Percentiles rank a stretch among this genome's conserved stretches.
These are phyloP conservation scores for Pinus albicaulis DNA, from an alignment of 75 land plant species.

Conservation along the genomic window DNA sequence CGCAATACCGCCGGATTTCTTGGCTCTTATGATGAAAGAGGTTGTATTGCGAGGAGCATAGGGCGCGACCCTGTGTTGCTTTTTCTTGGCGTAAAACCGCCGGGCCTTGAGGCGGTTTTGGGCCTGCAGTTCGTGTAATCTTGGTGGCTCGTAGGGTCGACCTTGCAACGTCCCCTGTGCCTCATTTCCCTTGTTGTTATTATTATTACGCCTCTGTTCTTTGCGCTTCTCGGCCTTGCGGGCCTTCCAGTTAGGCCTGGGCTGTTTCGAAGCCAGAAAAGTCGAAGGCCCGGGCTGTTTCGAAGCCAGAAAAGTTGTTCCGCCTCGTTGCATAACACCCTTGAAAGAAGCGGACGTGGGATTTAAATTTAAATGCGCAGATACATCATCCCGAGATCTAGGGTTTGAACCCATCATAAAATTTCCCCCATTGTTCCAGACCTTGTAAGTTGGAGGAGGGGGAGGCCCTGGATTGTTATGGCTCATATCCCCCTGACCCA, in stretches of 20 bases:
- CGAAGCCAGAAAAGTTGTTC: not conserved
- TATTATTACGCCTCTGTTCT: not conserved
- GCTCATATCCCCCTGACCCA: no score
- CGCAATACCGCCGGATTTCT: conserved; percentile 84
- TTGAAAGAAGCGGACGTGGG: no score
- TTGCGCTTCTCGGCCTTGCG: conserved; percentile 27
- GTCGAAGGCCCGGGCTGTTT: conserved; percentile 2
- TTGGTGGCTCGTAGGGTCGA: conserved; percentile 56
- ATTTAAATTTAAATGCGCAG: no score
- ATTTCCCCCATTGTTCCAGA: no score
- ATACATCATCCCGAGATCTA: no score
- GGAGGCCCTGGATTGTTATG: no score
- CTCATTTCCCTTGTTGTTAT: not conserved
- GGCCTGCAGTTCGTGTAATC: conserved; percentile 56
- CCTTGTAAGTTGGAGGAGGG: no score
- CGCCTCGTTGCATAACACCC: not conserved
- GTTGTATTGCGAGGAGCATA: conserved; percentile 88
- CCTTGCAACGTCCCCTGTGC: conserved; percentile 18
- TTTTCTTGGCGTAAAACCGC: conserved; percentile 58
- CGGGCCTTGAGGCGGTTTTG: conserved; percentile 73
- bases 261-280: not conserved
- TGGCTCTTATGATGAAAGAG: conserved; percentile 82
- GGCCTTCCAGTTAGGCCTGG: conserved; percentile 42
- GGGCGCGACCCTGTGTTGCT: conserved; percentile 58
- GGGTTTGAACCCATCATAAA: no score